A percentile compares a stretch with the other conserved stretches of the same genome.
phyloP scores from a whole-genome alignment of 495 filamentous ascomycete genomes.

The Penicillium mononematosum region DNA sequence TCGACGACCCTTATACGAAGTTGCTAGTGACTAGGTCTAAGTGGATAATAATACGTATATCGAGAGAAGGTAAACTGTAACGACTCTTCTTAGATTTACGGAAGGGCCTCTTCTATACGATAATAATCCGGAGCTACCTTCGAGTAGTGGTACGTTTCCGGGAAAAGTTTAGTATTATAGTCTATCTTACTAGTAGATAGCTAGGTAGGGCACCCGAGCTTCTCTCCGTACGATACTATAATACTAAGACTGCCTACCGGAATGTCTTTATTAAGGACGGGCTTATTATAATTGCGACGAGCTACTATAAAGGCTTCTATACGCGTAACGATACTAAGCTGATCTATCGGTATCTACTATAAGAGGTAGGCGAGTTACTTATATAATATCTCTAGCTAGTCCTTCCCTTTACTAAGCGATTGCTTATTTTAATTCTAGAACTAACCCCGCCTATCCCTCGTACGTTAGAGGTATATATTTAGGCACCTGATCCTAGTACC shows the following conservation, averaged over 20 bases:
- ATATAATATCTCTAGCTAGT: constrained; percentile 28
- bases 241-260: constrained; percentile 9
- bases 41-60: constrained; percentile 11
- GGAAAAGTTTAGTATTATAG: constrained; percentile 23
- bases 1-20: constrained; percentile 10
- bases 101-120: background rate
- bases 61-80: constrained; percentile 2
- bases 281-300: constrained; percentile 1
- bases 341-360: constrained; percentile 14
- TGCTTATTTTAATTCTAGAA: background rate
- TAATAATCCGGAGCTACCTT: background rate
- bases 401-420: constrained; percentile 13
- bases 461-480: too few relatives aligned
- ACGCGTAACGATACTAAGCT: constrained; percentile 12
- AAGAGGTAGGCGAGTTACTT: constrained; percentile 2
- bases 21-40: background rate
- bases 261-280: constrained; percentile 23
- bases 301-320: constrained; percentile 21
- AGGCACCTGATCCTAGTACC: too few relatives aligned
- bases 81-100: constrained; percentile 1
- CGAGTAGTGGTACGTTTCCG: constrained; percentile 13
- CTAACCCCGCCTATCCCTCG: too few relatives aligned
- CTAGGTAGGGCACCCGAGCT: constrained; percentile 30
- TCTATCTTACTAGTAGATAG: constrained; percentile 26
- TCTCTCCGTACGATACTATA: constrained; percentile 23